phyloP scores from a whole-genome alignment of 768 basidiomycete species.

The Imleria badia region DNA sequence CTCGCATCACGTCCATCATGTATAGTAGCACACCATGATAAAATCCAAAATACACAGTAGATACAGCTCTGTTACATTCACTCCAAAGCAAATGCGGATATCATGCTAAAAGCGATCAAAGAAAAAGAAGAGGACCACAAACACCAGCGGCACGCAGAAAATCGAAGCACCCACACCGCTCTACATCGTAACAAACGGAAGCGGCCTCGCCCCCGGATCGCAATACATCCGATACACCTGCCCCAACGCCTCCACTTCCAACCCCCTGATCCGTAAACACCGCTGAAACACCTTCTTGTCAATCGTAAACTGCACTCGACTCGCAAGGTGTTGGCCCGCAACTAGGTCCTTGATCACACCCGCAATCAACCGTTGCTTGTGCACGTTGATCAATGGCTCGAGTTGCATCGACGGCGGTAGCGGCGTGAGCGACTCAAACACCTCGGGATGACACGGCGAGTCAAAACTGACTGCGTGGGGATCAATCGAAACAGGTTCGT shows the following conservation, averaged over 20 bases:
- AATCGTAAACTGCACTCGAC: conserved; percentile 62
- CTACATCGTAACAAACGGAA: conserved; percentile 25
- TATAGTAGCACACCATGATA: too few species aligned
- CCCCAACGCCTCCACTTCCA: conserved; percentile 56
- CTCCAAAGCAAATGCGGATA: conserved; percentile 21
- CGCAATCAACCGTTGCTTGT: conserved; percentile 83
- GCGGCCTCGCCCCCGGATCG: conserved; percentile 17
- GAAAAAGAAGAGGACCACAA: neutral
- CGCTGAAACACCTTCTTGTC: conserved; percentile 78
- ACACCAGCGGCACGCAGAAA: neutral
- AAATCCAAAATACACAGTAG: conserved; percentile 24
- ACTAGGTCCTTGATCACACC: conserved; percentile 79
- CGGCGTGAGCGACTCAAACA: conserved; percentile 69
- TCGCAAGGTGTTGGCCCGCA: conserved; percentile 80
- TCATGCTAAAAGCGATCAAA: conserved; percentile 1
- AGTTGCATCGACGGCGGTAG: conserved; percentile 77
- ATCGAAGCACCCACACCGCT: neutral
- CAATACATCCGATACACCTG: conserved; percentile 43
- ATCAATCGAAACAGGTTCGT: conserved; percentile 65
- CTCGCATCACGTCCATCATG: too few species aligned
- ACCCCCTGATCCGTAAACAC: conserved; percentile 68
- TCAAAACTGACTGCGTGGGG: conserved; percentile 61
- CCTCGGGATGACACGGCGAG: conserved; percentile 72
- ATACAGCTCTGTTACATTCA: conserved; percentile 20
- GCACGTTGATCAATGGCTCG: conserved; percentile 85